Evolutionary conservation across 495 filamentous ascomycete genomes (phyloP).

Genomic region (Hypoxylon lenormandii): DNA sequence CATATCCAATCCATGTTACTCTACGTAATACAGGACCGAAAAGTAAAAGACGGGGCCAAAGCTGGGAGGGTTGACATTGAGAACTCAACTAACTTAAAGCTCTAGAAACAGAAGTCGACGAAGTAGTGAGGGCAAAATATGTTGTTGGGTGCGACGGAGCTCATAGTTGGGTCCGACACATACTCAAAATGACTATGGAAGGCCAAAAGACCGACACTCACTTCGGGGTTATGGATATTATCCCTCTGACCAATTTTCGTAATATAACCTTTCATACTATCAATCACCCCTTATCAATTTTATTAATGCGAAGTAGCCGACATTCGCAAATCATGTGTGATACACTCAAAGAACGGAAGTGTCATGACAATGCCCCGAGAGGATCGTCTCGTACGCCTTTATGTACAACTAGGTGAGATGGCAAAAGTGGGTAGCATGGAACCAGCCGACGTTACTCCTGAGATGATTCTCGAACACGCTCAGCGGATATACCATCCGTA

Average conservation of each 20-base stretch:
- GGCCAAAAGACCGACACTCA: slow-evolving; percentile 74
- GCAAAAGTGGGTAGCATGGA: background rate
- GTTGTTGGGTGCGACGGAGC: slow-evolving; percentile 77
- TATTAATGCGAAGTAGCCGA: too few species aligned
- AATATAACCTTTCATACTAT: slow-evolving; percentile 15
- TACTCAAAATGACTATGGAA: slow-evolving; percentile 66
- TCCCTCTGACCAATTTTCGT: slow-evolving; percentile 76
- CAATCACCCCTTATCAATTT: too few species aligned
- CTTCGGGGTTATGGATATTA: slow-evolving; percentile 74
- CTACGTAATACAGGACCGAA: slow-evolving; percentile 54
- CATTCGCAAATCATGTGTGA: background rate
- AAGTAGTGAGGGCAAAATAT: slow-evolving; percentile 68
- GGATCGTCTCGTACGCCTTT: slow-evolving; percentile 1
- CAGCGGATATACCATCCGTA: background rate
- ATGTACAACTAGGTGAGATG: background rate
- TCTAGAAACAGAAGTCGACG: slow-evolving; percentile 47
- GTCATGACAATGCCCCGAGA: background rate
- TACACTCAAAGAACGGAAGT: background rate
- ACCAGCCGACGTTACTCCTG: background rate
- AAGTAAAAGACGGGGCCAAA: too few species aligned
- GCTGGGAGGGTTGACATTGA: too few species aligned
- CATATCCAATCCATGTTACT: slow-evolving; percentile 66
- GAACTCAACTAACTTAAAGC: background rate
- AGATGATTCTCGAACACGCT: background rate
- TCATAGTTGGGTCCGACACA: slow-evolving; percentile 69